Base-by-base conservation (phyloP, 805 yeast species). In the Saturnispora sekii region DNA sequence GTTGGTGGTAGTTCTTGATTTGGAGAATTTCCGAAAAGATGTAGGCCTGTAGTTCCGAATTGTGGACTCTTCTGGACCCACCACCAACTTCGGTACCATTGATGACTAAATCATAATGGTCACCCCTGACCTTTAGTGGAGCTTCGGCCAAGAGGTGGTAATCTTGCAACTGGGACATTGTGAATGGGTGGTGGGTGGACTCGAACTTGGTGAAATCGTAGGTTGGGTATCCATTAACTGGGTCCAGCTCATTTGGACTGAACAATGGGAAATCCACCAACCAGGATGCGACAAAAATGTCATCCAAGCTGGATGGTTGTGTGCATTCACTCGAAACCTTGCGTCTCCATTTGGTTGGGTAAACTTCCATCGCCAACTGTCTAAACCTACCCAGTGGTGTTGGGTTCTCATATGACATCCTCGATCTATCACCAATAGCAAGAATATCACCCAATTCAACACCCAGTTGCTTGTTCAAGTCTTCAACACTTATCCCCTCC, bases 71-170 rank as follows among this genome's bases (percentile, higher is more conserved):
- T 51, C 95, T 73, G 5, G 96, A 86, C 0, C 99, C 99, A 15
- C 99, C 99, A 26, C 99, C 99, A 2, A 89, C 73, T 59, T 93
- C 99, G 6, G 84, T 86, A 2, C 98, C 99, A 56, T 90, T 90
- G 33, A 93, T 67, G 1, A 93, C 98, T 12, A 93, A 64, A 59
- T 93, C 99, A 60, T 88, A 93, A 62, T 93, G 98, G 55, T 85
- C 94, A 10, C 97, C 98, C 33, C 76, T 70, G 2, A 82, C 87
- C 34, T 65, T 59, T 21, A 85, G 62, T 5, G 94, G 94, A 15
- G 70, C 68, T 0, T 67, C 52, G 6, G 57, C 70, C 5, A 88
- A 65, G 6, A 65, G 59, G 1, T 74, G 74, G 53, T 81, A 81
- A 57, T 87, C 96, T 11, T 74, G 78, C 0, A 77, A 57, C 32